Evolutionary conservation across 1,139 yeast genomes (phyloP), one percentile per base, ranked within the genome.

Genomic region (Ogataea hybrid): DNA sequence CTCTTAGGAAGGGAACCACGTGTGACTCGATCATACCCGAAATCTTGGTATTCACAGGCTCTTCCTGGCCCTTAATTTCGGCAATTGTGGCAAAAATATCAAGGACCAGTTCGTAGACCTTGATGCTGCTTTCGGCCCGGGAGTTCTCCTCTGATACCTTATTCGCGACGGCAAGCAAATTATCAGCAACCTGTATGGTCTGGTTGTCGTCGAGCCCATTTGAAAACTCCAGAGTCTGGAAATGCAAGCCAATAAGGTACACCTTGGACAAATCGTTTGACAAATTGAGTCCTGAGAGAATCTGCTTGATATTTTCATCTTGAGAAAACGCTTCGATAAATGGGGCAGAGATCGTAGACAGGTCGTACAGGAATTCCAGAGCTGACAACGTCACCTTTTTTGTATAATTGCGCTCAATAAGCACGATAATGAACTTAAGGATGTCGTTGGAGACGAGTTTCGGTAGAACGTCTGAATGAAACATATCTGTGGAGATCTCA

Each of bases 11-110:
- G 17, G 57, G 53, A 4, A 48, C 29, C 2, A 61, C 35, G 5
- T 45, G 42, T 7, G 42, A 28, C 3, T 36, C 35, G 27, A 54
- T 49, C 12, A 49, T 36, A 6, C 25, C 22, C 6, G 37, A 11
- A 3, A 37, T 32, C 15, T 32, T 32, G 28, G 20, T 43, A 38
- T 10, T 35, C 34, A 12, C 37, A 17, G 12, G 45, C 28, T 29
- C 47, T 32, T 40, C 44, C 22, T 60, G 59, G 20, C 65, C 69
- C 33, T 48, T 65, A 69, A 40, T 81, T 59, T 90, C 97, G 53
- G 86, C 75, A 6, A 82, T 68, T 1, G 92, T 82, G 1, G 96
- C 80, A 25, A 86, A 69, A 28, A 90, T 63, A 58, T 90, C 97
- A 29, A 89, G 65, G 0, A 84, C 70, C 1, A 82, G 71, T 54